A percentile compares a stretch with the other conserved stretches of the same genome.
Evolutionary conservation across 192 early-diverging fungal species (phyloP).

Genomic region (Backusella parvicylindrica): DNA sequence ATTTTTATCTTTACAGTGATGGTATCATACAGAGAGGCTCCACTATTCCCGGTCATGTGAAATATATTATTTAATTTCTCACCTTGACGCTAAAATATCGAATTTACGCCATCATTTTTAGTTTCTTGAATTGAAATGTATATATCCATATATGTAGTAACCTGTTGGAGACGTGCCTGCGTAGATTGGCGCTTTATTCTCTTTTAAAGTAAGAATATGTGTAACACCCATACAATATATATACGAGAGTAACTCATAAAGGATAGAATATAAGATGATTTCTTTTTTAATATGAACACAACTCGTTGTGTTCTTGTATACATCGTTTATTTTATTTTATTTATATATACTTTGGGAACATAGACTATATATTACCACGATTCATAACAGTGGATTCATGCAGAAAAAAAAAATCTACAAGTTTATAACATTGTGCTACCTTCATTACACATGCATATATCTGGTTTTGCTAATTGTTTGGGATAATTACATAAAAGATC

Average conservation of each 20-base stretch:
- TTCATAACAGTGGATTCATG: neutral
- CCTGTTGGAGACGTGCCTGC: too few relatives aligned
- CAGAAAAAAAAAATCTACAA: neutral
- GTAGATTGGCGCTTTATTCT: neutral
- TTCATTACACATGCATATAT: neutral
- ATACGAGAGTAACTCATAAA: neutral
- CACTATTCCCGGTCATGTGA: neutral
- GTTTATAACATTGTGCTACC: neutral
- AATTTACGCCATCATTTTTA: neutral
- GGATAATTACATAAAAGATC: neutral
- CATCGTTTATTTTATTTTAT: too few relatives aligned
- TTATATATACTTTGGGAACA: neutral
- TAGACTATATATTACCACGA: neutral
- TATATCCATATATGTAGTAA: neutral
- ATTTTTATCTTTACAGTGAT: too few relatives aligned
- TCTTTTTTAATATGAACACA: neutral
- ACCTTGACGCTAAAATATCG: neutral
- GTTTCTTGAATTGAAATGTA: neutral
- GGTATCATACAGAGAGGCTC: neutral
- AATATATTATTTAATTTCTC: neutral
- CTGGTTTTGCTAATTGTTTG: neutral
- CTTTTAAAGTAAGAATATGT: neutral
- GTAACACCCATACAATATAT: neutral
- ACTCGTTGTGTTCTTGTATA: neutral
- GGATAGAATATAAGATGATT: neutral